Conservation (phyloP, 257 asterid species). For the Scutellaria minor region DNA sequence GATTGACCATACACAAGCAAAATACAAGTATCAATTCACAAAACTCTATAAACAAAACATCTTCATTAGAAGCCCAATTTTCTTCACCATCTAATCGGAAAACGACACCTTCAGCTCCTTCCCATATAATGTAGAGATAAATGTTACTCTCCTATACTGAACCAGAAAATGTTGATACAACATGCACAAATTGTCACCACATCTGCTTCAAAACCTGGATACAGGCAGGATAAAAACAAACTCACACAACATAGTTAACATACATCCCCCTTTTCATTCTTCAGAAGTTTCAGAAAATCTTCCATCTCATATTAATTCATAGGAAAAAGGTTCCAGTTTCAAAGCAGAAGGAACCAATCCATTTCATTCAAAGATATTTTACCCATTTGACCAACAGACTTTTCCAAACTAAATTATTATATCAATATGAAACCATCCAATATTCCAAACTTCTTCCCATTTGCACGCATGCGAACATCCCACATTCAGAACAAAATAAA, state of each 20-base stretch:
- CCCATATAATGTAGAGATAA: too few species aligned
- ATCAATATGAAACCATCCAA: constrained; percentile 4
- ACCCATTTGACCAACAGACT: background rate
- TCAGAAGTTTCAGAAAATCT: constrained; percentile 6
- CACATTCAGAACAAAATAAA: constrained; percentile 9
- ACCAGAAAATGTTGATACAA: background rate
- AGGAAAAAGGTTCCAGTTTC: background rate
- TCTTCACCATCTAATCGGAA: too few species aligned
- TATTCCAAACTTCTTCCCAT: background rate
- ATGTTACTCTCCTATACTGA: background rate
- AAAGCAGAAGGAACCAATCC: background rate
- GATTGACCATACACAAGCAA: background rate
- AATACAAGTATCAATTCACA: background rate
- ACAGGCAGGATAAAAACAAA: background rate
- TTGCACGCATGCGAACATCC: constrained; percentile 3
- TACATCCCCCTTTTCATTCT: background rate
- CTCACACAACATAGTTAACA: background rate
- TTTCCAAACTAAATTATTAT: background rate
- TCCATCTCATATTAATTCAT: background rate
- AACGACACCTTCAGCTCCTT: too few species aligned
- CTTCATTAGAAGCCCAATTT: background rate
- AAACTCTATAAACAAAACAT: background rate
- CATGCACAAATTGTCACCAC: background rate
- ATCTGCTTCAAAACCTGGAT: background rate
- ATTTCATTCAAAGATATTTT: background rate